Conservation (phyloP, 129 eudicot genomes). For the Ambrosia artemisiifolia region DNA sequence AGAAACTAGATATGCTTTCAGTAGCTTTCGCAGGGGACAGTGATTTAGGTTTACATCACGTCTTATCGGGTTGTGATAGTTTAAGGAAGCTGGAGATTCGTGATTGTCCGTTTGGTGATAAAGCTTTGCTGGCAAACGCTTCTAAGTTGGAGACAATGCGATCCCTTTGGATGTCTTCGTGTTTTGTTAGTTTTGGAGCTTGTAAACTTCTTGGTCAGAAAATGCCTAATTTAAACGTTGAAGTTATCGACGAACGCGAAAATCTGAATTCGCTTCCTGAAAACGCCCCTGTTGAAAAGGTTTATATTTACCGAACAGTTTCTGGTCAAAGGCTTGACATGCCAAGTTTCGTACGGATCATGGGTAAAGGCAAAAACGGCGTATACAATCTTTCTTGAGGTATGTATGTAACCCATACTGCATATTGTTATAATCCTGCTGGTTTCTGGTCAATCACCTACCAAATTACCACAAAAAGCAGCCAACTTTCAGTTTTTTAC, state of each 20-base stretch:
- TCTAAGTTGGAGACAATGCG: conserved; percentile 99
- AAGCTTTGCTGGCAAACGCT: conserved; percentile 88
- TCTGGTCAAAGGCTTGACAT: conserved; percentile 78
- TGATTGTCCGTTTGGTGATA: conserved; percentile 93
- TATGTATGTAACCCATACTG: not conserved
- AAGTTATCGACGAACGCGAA: conserved; percentile 90
- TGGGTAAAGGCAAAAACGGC: conserved; percentile 54
- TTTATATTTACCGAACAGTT: conserved; percentile 76
- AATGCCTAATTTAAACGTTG: conserved; percentile 78
- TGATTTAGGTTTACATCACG: conserved; percentile 81
- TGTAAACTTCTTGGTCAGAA: conserved; percentile 83
- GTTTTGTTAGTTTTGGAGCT: conserved; percentile 80
- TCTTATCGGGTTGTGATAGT: conserved; percentile 88
- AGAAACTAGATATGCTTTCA: conserved; percentile 91
- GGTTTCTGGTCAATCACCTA: too few relatives aligned
- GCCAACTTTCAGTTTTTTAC: too few relatives aligned
- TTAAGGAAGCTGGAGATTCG: conserved; percentile 88
- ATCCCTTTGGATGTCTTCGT: conserved; percentile 99
- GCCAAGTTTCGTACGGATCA: conserved; percentile 70
- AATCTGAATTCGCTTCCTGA: conserved; percentile 59
- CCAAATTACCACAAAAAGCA: not conserved
- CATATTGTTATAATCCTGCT: not conserved
- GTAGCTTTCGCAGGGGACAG: conserved; percentile 90
- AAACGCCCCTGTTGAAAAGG: conserved; percentile 65
- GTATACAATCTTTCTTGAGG: conserved; percentile 32